Evolutionary conservation across 208 protist species (phyloP).

Genomic region (Trypanosoma platydactyli): DNA sequence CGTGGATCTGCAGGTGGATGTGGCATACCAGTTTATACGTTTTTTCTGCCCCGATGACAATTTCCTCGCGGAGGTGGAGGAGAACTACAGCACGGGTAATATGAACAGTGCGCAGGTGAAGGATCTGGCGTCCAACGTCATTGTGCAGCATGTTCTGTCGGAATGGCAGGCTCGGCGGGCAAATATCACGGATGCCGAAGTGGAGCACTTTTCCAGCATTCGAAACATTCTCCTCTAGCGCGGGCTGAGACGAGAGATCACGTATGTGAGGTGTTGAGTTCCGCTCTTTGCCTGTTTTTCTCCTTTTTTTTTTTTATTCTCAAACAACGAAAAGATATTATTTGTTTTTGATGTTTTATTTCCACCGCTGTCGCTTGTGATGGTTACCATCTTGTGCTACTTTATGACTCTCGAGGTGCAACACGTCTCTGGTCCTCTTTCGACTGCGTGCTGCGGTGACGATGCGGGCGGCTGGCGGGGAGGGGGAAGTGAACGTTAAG

Average conservation of each 20-base stretch:
- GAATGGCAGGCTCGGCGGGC: conserved; percentile 65
- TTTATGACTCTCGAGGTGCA: too few species aligned
- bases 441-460: too few species aligned
- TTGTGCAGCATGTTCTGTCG: conserved; percentile 61
- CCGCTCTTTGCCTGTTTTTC: background rate
- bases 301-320: conserved; percentile 9
- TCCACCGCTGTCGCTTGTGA: too few species aligned
- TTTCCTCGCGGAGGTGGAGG: conserved; percentile 81
- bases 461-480: too few species aligned
- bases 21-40: conserved; percentile 96
- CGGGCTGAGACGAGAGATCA: background rate
- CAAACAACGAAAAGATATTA: too few species aligned
- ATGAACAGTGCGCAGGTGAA: conserved; percentile 87
- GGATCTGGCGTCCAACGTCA: conserved; percentile 62
- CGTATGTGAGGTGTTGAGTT: background rate
- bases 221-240: conserved; percentile 75
- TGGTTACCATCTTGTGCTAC: too few species aligned
- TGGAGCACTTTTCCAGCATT: conserved; percentile 63
- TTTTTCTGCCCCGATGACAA: conserved; percentile 97
- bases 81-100: conserved; percentile 52
- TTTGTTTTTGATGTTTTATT: background rate
- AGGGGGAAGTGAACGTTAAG: background rate
- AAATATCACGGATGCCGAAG: conserved; percentile 69
- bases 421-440: too few species aligned
- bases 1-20: conserved; percentile 93